These are phyloP conservation scores for Besnoitia besnoiti DNA, from an alignment of 169 alveolate genomes.

Conservation along the genomic window DNA sequence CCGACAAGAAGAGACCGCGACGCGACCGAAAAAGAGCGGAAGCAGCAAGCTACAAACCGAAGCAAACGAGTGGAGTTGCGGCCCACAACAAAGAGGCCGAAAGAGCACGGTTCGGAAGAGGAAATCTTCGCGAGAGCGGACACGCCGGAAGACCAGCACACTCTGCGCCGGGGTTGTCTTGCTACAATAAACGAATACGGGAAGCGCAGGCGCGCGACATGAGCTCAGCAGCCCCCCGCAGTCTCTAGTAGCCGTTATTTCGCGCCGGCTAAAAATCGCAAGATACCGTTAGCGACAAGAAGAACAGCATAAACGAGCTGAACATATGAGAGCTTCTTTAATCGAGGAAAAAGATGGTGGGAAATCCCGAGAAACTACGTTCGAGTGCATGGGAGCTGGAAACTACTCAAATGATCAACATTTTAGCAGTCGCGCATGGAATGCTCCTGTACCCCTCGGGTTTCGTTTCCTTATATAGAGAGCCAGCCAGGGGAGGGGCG, in stretches of 20 bases:
- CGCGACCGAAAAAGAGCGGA: background rate
- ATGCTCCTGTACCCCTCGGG: background rate
- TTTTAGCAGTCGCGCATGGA: background rate
- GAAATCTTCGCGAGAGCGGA: background rate
- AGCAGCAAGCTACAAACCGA: background rate
- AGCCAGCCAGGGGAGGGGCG: background rate
- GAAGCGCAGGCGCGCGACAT: background rate
- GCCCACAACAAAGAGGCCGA: background rate
- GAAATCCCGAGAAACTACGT: background rate
- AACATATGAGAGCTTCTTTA: background rate
- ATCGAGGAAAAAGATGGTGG: background rate
- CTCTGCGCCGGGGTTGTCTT: background rate
- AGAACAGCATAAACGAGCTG: background rate
- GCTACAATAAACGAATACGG: background rate
- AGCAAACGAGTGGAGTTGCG: background rate
- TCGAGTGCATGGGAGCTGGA: background rate
- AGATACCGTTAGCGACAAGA: background rate
- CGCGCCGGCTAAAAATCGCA: background rate
- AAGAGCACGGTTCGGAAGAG: background rate
- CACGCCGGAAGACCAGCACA: background rate
- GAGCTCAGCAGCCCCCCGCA: slow-evolving; percentile 1
- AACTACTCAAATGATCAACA: background rate
- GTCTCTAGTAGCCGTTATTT: background rate
- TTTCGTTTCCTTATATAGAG: too few species aligned
- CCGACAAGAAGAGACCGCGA: background rate